Base-by-base conservation (phyloP, 306 rosid genomes). In the Trifolium pratense region DNA sequence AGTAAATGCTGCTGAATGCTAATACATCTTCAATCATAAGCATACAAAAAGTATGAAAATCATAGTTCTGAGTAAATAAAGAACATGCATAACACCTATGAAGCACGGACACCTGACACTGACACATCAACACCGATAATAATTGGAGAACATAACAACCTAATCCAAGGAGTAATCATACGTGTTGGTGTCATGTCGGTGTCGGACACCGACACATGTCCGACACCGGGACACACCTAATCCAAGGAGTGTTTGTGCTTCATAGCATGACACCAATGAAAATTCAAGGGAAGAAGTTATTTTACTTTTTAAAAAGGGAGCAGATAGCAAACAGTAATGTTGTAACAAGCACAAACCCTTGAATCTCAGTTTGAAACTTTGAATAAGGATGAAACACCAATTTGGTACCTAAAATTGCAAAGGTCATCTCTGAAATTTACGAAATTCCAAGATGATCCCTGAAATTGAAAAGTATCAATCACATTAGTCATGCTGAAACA, bases 1-100 rank as follows among this genome's bases (percentile, higher is more conserved):
- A 75, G 15, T 61, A 66, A 78, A 74, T 40, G 68, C 6, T 53
- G 20, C 18, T 36, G 37, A 11, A 7, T 53, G 20, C 18, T 26
- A 0, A 5, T 18, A 74, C 57, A 16, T 64, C 63, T 71, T 60
- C 32, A 29, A 31, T 53, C 39, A 66, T 23, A 10, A 61, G 40
- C 16, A 37, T 6, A 29, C 32, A 29, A 65, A 25, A 71, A 45
- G 25, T 13, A 62, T 14, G 32, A 16, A 43, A 53, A 31, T 40
- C 5, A 1, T 20, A 5, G 65, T 23, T 40, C 55, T 5, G 16
- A 45, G 55, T 12, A 29, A 29, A 29, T 0, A 29, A 29, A 29
- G 32, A 4, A 5, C 32, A 21, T 21, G 2, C n/a, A n/a, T n/a
- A n/a, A n/a, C n/a, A 21, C 1, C 25, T 21, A 21, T 21, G 25